A percentile compares a stretch with the other conserved stretches of the same genome.
phyloP scores from a whole-genome alignment of 208 protist species.

The Acanthamoeba sp. region DNA sequence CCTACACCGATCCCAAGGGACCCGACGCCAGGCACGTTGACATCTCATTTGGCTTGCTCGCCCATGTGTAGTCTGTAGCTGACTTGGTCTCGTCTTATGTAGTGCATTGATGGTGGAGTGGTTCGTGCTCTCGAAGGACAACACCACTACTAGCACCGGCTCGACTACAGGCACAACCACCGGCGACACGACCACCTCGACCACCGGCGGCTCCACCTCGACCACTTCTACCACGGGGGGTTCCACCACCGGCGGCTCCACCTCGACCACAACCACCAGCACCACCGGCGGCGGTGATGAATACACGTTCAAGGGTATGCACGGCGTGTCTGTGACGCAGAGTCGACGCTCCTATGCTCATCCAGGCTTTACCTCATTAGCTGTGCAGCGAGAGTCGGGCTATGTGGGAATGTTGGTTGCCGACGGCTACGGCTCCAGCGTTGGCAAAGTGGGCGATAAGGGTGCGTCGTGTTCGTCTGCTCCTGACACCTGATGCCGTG shows the following conservation, averaged over 20 bases:
- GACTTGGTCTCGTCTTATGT: not conserved
- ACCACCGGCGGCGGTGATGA: not conserved
- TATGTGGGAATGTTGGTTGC: not conserved
- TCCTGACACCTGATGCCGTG: not conserved
- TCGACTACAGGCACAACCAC: not conserved
- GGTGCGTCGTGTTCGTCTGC: not conserved
- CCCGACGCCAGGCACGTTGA: constrained; percentile 6
- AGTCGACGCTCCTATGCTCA: not conserved
- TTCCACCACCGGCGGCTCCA: not conserved
- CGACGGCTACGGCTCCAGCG: constrained; percentile 29
- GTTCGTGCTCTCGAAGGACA: constrained; percentile 2
- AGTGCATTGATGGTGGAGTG: constrained; percentile 51
- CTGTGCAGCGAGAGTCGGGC: constrained; percentile 2
- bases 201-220: not conserved
- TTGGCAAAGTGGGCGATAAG: constrained; percentile 44
- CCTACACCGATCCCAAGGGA: constrained; percentile 61
- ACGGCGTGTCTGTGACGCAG: not conserved
- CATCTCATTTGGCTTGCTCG: not conserved
- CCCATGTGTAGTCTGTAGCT: not conserved
- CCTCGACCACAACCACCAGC: not conserved
- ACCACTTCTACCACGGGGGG: not conserved
- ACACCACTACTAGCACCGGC: constrained; percentile 15
- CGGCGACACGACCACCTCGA: constrained; percentile 23
- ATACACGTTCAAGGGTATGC: not conserved
- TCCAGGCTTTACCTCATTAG: not conserved